Conservation (phyloP, 306 rosid genomes). For the Rosa persica region DNA sequence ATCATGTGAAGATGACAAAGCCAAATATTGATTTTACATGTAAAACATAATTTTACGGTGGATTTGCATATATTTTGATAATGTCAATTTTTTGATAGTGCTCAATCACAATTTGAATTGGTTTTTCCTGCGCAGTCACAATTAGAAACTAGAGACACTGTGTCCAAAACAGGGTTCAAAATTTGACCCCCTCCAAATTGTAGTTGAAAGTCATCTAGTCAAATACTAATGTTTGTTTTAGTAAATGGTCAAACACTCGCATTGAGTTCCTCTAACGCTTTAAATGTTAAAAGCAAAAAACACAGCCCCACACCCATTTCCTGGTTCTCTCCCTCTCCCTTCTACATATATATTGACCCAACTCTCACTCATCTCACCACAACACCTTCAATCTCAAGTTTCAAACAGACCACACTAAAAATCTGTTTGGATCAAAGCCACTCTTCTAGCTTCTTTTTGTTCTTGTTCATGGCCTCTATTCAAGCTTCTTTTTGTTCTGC, state of each 20-base stretch:
- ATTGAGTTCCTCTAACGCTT: not conserved
- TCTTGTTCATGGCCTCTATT: constrained; percentile 27
- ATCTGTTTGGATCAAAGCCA: constrained; percentile 20
- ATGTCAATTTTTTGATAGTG: not conserved
- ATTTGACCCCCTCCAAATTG: not conserved
- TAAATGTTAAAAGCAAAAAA: not conserved
- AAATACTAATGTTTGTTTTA: not conserved
- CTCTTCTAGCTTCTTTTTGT: constrained; percentile 15
- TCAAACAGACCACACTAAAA: not conserved
- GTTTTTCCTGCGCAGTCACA: not conserved
- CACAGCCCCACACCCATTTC: not conserved
- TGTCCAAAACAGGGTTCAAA: not conserved
- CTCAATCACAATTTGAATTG: not conserved
- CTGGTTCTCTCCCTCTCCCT: not conserved
- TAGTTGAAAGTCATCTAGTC: constrained; percentile 3
- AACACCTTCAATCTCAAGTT: not conserved
- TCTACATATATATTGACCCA: not conserved
- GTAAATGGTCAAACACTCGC: not conserved
- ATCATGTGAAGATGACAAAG: too few relatives aligned
- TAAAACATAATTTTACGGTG: not conserved
- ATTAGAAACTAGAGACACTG: not conserved
- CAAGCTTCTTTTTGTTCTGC: constrained; percentile 13
- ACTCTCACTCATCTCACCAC: constrained; percentile 3
- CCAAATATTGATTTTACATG: too few relatives aligned
- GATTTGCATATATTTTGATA: not conserved